Percentiles rank a stretch among this genome's conserved stretches.
phyloP scores from a whole-genome alignment of 1,139 yeast genomes.

The Scheffersomyces illinoinensis region DNA sequence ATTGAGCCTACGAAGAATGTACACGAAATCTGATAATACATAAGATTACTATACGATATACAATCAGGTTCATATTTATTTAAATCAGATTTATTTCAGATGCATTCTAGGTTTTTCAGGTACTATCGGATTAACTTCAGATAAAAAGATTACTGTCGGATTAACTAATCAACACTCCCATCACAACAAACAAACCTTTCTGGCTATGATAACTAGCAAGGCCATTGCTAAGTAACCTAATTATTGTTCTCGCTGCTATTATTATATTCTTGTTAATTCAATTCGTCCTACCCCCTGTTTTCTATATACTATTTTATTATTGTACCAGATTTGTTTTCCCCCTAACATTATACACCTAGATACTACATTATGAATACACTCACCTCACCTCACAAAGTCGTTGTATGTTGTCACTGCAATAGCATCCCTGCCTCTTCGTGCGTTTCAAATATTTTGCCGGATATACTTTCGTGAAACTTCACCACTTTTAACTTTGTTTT shows the following conservation, averaged over 20 bases:
- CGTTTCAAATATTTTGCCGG: background rate
- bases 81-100: background rate
- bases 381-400: background rate
- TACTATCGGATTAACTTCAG: background rate
- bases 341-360: background rate
- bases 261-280: background rate
- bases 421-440: background rate
- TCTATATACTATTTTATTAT: background rate
- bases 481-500: background rate
- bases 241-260: background rate
- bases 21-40: background rate
- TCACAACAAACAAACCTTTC: background rate
- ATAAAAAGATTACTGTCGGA: background rate
- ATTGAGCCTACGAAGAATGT: background rate
- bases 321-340: background rate
- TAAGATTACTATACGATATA: background rate
- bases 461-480: background rate
- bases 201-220: background rate
- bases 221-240: background rate
- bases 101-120: background rate
- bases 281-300: background rate
- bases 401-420: background rate
- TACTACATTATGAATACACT: background rate
- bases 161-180: background rate
- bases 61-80: background rate